A percentile compares a stretch with the other conserved stretches of the same genome.
Evolutionary conservation across 176 grass and related monocot genomes (phyloP).

Genomic region (Oryza coarctata): DNA sequence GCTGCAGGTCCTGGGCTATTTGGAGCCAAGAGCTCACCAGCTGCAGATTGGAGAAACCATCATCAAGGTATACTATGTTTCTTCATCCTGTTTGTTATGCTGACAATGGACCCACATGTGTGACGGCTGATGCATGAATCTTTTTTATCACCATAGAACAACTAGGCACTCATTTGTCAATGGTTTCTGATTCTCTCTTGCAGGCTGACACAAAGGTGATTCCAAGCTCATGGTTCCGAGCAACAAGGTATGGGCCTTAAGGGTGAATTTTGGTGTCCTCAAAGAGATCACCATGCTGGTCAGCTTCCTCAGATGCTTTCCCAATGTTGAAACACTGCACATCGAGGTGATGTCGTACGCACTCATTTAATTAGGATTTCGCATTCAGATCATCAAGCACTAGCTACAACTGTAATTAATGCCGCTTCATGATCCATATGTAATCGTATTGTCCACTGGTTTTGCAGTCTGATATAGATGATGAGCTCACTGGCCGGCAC

Average conservation of each 20-base stretch:
- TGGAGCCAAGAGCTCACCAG: constrained; percentile 1
- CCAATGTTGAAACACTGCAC: constrained; percentile 26
- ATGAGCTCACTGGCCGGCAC: neutral
- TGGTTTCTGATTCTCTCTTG: neutral
- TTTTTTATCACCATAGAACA: too few species aligned
- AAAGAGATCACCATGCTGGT: constrained; percentile 10
- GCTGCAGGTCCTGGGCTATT: constrained; percentile 13
- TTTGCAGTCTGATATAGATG: constrained; percentile 5
- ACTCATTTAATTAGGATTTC: neutral
- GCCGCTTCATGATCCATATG: neutral
- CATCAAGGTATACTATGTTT: constrained; percentile 28
- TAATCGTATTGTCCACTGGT: neutral
- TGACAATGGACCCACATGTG: too few species aligned
- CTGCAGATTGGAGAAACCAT: constrained; percentile 16
- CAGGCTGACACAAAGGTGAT: neutral
- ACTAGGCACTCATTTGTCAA: neutral
- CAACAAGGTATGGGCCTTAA: constrained; percentile 23
- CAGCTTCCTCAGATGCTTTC: constrained; percentile 42
- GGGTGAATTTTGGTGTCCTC: neutral
- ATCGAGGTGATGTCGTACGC: neutral
- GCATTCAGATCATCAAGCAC: neutral
- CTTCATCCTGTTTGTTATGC: too few species aligned
- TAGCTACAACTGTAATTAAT: neutral
- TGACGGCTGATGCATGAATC: too few species aligned
- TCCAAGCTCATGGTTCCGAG: neutral